phyloP scores from a whole-genome alignment of 2,329 filamentous ascomycete species.

The Botrytis pseudocinerea region DNA sequence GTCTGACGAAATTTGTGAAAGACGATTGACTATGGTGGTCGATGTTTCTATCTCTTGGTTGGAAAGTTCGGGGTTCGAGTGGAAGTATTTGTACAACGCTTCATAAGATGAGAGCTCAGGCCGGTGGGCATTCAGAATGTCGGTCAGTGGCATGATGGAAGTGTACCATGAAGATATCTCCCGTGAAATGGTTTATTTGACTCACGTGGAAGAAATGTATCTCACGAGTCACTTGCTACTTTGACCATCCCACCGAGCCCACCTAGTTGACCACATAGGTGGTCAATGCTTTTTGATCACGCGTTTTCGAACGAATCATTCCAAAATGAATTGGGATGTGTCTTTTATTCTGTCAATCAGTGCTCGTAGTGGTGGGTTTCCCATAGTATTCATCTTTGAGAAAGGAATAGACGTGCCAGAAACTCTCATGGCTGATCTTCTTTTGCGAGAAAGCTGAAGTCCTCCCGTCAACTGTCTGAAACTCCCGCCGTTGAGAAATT shows the following conservation, averaged over 20 bases:
- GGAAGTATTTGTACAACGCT: slow-evolving; percentile 18
- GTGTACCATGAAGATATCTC: too few species aligned
- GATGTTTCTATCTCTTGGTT: slow-evolving; percentile 21
- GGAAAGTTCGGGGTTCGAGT: slow-evolving; percentile 21
- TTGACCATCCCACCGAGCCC: background rate
- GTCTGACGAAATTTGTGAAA: slow-evolving; percentile 26
- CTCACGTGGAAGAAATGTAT: background rate
- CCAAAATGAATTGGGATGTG: background rate
- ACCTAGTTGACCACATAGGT: background rate
- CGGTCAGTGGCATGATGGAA: background rate
- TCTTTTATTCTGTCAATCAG: background rate
- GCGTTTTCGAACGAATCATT: background rate
- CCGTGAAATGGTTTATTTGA: background rate
- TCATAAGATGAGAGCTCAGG: slow-evolving; percentile 16
- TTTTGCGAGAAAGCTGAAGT: background rate
- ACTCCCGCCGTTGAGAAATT: background rate
- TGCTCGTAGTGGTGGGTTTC: background rate
- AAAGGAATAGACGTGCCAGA: background rate
- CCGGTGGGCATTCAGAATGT: background rate
- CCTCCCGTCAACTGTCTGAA: background rate
- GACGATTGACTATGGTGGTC: background rate
- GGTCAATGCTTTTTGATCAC: slow-evolving; percentile 8
- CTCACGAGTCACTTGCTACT: background rate
- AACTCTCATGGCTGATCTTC: background rate
- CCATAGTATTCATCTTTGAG: background rate